These are phyloP conservation scores for Ophiostoma pallidulum DNA, from an alignment of 2,329 filamentous ascomycete species.

Conservation along the genomic window DNA sequence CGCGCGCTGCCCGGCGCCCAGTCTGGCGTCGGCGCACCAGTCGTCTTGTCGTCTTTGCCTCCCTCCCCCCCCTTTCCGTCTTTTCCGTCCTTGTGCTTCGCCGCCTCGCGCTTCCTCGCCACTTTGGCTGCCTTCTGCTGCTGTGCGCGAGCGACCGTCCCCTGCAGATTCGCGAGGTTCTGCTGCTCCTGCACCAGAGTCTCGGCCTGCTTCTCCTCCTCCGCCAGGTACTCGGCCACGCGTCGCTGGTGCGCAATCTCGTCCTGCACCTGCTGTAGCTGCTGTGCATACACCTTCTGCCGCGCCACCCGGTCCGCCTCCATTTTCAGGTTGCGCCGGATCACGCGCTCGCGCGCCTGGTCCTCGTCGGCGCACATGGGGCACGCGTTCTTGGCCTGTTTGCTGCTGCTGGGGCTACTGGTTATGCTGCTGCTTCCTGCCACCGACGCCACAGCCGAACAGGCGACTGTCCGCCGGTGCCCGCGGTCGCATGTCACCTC, in stretches of 20 bases:
- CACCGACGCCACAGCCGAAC: slow-evolving; percentile 27
- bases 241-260: slow-evolving; percentile 41
- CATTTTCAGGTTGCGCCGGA: slow-evolving; percentile 38
- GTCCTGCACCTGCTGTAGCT: slow-evolving; percentile 43
- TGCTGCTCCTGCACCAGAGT: slow-evolving; percentile 35
- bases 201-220: slow-evolving; percentile 35
- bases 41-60: too few relatives aligned
- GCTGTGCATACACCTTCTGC: slow-evolving; percentile 33
- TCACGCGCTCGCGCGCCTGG: slow-evolving; percentile 32
- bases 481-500: slow-evolving; percentile 39
- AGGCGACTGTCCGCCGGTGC: slow-evolving; percentile 41
- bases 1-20: slow-evolving; percentile 5
- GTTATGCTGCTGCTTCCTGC: too few relatives aligned
- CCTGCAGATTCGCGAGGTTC: slow-evolving; percentile 35
- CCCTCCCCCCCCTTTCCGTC: too few relatives aligned
- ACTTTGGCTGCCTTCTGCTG: not conserved
- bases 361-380: slow-evolving; percentile 42
- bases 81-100: not conserved
- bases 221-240: slow-evolving; percentile 30
- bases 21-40: not conserved
- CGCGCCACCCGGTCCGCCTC: slow-evolving; percentile 37
- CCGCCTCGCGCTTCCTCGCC: not conserved
- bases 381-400: slow-evolving; percentile 31
- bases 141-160: slow-evolving; percentile 18
- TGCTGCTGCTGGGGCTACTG: too few relatives aligned